A percentile compares a stretch with the other conserved stretches of the same genome.
These are phyloP conservation scores for Pythium dissotocum DNA, from an alignment of 352 stramenopile species.

Conservation along the genomic window DNA sequence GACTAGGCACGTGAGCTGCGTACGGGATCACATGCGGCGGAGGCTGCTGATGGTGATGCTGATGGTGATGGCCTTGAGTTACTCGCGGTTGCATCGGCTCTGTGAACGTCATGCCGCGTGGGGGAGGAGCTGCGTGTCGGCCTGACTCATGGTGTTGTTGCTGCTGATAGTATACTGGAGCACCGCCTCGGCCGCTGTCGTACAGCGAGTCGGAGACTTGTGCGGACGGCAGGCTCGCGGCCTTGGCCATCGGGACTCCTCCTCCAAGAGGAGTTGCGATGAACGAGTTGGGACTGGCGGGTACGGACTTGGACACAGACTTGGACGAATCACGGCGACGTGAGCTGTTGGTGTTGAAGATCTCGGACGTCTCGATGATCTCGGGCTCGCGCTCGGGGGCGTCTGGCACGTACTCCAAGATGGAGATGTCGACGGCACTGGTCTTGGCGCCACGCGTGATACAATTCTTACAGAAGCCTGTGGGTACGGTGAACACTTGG, in stretches of 20 bases:
- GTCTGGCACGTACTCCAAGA: conserved; percentile 24
- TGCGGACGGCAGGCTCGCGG: not conserved
- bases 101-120: not conserved
- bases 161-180: not conserved
- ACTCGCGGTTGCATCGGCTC: conserved; percentile 1
- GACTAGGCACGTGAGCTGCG: not conserved
- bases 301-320: not conserved
- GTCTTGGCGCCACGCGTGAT: conserved; percentile 23
- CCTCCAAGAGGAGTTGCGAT: not conserved
- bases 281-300: not conserved
- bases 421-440: conserved; percentile 28
- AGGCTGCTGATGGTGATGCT: not conserved
- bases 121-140: not conserved
- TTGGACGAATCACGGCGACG: conserved; percentile 4
- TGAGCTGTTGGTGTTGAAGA: conserved; percentile 11
- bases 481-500: conserved; percentile 23
- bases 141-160: not conserved
- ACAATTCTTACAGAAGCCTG: conserved; percentile 37
- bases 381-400: conserved; percentile 15
- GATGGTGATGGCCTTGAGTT: not conserved
- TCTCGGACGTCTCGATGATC: conserved; percentile 21
- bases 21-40: conserved; percentile 3
- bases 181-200: conserved; percentile 10
- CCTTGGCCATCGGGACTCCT: not conserved
- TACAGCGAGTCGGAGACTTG: conserved; percentile 8